These are phyloP conservation scores for Cinnamomum micranthum DNA, from an alignment of 164 flowering plant species.

Conservation along the genomic window DNA sequence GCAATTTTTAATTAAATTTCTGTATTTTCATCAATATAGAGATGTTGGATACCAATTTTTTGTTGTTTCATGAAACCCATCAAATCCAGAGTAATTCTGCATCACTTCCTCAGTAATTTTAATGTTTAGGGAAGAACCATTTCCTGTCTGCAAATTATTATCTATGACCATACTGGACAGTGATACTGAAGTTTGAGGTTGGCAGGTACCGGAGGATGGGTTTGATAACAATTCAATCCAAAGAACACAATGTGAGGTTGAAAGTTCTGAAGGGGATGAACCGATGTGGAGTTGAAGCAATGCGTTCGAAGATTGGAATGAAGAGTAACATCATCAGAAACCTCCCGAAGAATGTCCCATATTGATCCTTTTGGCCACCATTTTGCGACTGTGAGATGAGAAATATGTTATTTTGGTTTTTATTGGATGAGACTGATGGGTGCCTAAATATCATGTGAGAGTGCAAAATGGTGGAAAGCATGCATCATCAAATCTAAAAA, in stretches of 20 bases:
- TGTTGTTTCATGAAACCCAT: too few species aligned
- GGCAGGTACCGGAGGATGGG: conserved; percentile 92
- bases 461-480: too few species aligned
- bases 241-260: conserved; percentile 69
- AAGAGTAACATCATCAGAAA: conserved; percentile 86
- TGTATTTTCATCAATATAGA: too few species aligned
- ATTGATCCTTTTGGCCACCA: too few species aligned
- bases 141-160: too few species aligned
- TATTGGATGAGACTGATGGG: background rate
- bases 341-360: conserved; percentile 74
- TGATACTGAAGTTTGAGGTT: background rate
- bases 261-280: conserved; percentile 78
- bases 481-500: too few species aligned
- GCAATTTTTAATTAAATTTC: too few species aligned
- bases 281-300: conserved; percentile 65
- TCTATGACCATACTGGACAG: background rate
- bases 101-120: too few species aligned
- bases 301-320: conserved; percentile 84
- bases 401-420: background rate
- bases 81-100: too few species aligned
- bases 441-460: background rate
- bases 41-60: too few species aligned
- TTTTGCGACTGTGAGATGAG: too few species aligned
- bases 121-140: background rate
- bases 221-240: conserved; percentile 74